phyloP scores from a whole-genome alignment of 306 rosid genomes.

The Quercus cerris region DNA sequence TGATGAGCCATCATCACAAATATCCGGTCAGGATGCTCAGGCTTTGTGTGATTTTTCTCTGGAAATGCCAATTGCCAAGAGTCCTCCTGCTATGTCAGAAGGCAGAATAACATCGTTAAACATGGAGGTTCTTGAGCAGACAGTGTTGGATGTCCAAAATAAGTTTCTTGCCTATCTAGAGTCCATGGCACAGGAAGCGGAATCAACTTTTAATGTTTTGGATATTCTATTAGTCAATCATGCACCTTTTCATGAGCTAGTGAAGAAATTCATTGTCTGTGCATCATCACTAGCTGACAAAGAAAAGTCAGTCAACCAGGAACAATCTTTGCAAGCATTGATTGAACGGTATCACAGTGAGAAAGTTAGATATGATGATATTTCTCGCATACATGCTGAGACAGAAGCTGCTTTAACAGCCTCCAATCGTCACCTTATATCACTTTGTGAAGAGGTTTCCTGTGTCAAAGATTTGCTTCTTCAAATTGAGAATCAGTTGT shows the following conservation, averaged over 20 bases:
- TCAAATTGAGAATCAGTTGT: slow-evolving; percentile 12
- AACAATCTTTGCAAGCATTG: slow-evolving; percentile 8
- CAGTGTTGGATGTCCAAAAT: neutral
- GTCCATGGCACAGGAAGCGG: slow-evolving; percentile 1
- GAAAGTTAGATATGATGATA: neutral
- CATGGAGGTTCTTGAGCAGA: neutral
- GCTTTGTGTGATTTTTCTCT: slow-evolving; percentile 3
- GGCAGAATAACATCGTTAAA: neutral
- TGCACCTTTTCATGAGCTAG: slow-evolving; percentile 6
- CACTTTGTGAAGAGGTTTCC: slow-evolving; percentile 3
- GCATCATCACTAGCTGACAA: slow-evolving; percentile 13
- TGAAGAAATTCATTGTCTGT: slow-evolving; percentile 9
- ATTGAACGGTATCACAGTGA: neutral
- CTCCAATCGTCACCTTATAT: neutral
- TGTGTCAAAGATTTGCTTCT: neutral
- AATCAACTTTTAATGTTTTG: neutral
- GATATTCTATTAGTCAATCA: slow-evolving; percentile 6
- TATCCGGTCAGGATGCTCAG: neutral
- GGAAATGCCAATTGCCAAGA: neutral
- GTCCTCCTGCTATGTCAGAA: neutral
- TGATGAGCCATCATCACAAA: slow-evolving; percentile 1
- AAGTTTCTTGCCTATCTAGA: slow-evolving; percentile 11
- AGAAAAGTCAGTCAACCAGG: neutral
- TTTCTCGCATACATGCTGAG: neutral
- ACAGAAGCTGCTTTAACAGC: neutral